Evolutionary conservation across 2,329 filamentous ascomycete genomes (phyloP), one percentile per base, ranked within the genome.

Genomic region (Clonostachys byssicola): DNA sequence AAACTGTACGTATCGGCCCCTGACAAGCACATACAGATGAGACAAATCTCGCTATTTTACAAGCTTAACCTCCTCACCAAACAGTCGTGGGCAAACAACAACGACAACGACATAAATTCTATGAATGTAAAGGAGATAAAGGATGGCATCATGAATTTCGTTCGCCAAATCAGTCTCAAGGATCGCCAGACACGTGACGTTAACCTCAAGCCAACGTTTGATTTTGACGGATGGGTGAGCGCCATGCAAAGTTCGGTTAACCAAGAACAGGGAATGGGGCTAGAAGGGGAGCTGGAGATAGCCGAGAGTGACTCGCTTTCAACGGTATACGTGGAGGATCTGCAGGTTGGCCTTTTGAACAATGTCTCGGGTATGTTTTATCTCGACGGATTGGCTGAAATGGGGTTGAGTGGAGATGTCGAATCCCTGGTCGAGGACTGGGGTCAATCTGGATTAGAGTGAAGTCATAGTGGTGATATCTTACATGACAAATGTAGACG

Each of bases 161-260:
- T 44, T 12, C 42, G 42, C 33, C 42, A 44, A 14, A 44, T 44
- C 5, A 33, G 42, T 34, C 30, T 33, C 14, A 34, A 18, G 3
- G 42, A 44, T 18, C 42, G 42, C 17, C 17, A 34, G n/a, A 33
- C 42, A 23, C 42, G 42, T 16, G 42, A 44, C 13, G 30, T 33
- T 9, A 44, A 44, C 33, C 30, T 44, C 18, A 44, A 44, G 33
- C 42, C 42, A 12, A 33, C n/a, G 4, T 44, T 44, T 33, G 42
- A 44, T 33, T 44, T 44, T 17, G 42, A 44, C 7, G 42, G 42
- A 23, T 44, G 42, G 42, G 9, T 44, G 14, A 16, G 14, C 17
- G 42, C 42, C 17, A 33, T 44, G 30, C 18, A 44, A 34, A 59
- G 36, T 10, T 39, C 36, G 14, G 36, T 18, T 39, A n/a, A 8